Evolutionary conservation across 192 early-diverging fungal species (phyloP).

Genomic region (Diversispora epigaea): DNA sequence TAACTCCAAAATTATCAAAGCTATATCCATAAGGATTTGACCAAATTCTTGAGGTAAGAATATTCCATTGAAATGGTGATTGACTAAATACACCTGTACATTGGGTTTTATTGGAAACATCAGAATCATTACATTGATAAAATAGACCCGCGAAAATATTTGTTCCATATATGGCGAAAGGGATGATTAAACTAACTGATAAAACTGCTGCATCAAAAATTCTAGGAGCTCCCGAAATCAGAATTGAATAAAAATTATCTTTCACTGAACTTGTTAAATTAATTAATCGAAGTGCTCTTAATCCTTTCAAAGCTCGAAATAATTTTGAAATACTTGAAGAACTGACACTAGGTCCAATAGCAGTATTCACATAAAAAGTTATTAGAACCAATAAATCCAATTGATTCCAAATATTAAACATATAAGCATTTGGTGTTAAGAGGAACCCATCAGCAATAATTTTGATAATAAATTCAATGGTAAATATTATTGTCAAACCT

Average conservation of each 20-base stretch:
- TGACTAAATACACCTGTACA: conserved; percentile 41
- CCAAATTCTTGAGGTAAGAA: conserved; percentile 55
- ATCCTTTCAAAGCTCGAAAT: conserved; percentile 57
- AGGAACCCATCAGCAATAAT: conserved; percentile 62
- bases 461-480: conserved; percentile 54
- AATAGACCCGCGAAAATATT: conserved; percentile 56
- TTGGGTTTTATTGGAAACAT: conserved; percentile 17
- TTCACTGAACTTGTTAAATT: conserved; percentile 53
- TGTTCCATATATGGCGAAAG: conserved; percentile 54
- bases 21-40: conserved; percentile 57
- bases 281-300: conserved; percentile 58
- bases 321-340: conserved; percentile 45
- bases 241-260: conserved; percentile 54
- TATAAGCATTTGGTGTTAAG: conserved; percentile 61
- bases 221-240: conserved; percentile 56
- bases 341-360: conserved; percentile 37
- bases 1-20: conserved; percentile 56
- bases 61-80: conserved; percentile 22
- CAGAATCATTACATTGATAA: conserved; percentile 50
- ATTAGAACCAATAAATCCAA: conserved; percentile 61
- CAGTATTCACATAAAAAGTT: conserved; percentile 51
- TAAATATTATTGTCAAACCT: conserved; percentile 51
- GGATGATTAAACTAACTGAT: conserved; percentile 51
- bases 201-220: conserved; percentile 55
- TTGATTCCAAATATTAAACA: conserved; percentile 56